phyloP scores from a whole-genome alignment of 345 rosid species.

The Cardiospermum halicacabum region DNA sequence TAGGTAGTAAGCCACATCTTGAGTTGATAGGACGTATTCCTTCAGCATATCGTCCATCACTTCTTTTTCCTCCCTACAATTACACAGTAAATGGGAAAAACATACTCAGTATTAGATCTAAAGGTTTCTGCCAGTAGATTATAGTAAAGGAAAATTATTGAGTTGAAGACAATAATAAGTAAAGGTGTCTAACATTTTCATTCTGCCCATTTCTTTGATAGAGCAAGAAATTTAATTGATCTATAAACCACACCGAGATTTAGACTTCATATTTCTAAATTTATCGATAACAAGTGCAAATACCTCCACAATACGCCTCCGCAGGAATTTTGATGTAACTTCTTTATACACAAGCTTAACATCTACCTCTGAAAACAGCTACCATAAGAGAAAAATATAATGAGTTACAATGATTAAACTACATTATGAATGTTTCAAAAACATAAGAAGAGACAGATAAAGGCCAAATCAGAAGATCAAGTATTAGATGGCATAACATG shows the following conservation, averaged over 20 bases:
- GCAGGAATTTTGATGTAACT: conserved; percentile 75
- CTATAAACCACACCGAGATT: neutral
- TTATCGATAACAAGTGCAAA: conserved; percentile 10
- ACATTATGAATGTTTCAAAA: conserved; percentile 4
- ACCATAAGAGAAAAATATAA: conserved; percentile 19
- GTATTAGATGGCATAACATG: neutral
- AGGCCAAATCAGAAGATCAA: neutral
- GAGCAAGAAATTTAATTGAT: neutral
- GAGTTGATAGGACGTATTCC: conserved; percentile 87
- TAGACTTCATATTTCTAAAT: neutral
- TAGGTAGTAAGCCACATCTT: conserved; percentile 87
- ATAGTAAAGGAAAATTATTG: neutral
- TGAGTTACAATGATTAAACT: conserved; percentile 14
- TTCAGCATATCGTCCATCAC: conserved; percentile 81
- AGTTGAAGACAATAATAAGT: neutral
- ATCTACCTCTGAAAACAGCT: conserved; percentile 90
- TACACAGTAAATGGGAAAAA: conserved; percentile 16
- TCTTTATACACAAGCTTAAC: conserved; percentile 98
- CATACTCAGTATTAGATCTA: conserved; percentile 7
- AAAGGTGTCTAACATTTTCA: too few species aligned
- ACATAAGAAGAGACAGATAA: neutral
- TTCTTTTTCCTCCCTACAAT: conserved; percentile 85
- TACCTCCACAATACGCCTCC: conserved; percentile 95
- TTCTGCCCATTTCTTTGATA: neutral
- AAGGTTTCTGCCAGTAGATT: neutral